phyloP scores from a whole-genome alignment of 148 eudicot genomes.

The Pouteria glomerata region DNA sequence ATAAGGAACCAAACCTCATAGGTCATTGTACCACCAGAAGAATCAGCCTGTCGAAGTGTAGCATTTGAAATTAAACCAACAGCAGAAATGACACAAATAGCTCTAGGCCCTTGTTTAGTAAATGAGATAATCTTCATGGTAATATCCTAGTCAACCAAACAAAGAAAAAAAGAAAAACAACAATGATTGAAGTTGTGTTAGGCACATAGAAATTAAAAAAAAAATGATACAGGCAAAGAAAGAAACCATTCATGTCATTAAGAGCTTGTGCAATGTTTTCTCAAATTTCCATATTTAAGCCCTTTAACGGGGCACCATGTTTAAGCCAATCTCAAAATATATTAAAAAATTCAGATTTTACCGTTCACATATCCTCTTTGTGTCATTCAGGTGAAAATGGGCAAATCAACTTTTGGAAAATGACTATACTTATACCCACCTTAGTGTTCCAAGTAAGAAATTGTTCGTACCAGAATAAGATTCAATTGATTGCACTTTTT shows the following conservation, averaged over 20 bases:
- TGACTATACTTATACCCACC: too few species aligned
- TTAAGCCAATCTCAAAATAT: too few species aligned
- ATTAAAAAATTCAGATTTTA: too few species aligned
- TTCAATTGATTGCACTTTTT: too few species aligned
- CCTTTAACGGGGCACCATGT: too few species aligned
- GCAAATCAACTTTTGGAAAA: too few species aligned
- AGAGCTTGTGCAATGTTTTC: neutral
- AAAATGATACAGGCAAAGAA: neutral
- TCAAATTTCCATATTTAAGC: neutral
- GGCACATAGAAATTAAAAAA: neutral
- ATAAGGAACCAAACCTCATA: constrained; percentile 35
- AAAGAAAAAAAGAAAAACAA: neutral
- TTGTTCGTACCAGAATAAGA: too few species aligned
- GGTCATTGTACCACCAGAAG: constrained; percentile 55
- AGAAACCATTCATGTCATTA: neutral
- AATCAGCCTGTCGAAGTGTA: constrained; percentile 42
- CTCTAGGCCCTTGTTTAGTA: constrained; percentile 51
- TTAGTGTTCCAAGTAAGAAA: too few species aligned
- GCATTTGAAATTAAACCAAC: constrained; percentile 47
- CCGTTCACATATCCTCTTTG: too few species aligned
- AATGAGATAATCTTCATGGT: constrained; percentile 46
- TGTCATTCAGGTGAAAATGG: too few species aligned
- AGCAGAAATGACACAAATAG: constrained; percentile 53
- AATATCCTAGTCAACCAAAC: too few species aligned
- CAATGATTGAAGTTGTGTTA: neutral